phyloP scores from a whole-genome alignment of 2,329 filamentous ascomycete genomes.

The Ophiosphaerella herpotricha region DNA sequence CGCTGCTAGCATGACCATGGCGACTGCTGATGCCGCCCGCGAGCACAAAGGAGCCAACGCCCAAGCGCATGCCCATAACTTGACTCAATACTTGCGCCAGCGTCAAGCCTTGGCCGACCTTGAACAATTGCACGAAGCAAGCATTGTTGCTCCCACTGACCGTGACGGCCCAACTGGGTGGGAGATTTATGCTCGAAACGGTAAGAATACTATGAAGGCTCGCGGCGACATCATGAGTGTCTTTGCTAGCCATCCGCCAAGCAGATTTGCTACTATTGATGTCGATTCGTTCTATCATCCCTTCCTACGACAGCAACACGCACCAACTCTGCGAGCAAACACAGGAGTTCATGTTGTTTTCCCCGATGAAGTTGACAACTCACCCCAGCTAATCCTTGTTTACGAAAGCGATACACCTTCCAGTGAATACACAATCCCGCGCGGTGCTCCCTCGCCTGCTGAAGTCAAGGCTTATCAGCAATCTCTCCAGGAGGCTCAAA shows the following conservation, averaged over 20 bases:
- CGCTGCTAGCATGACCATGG: constrained; percentile 83
- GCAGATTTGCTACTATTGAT: constrained; percentile 67
- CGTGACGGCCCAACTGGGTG: constrained; percentile 74
- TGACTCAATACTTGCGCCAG: constrained; percentile 86
- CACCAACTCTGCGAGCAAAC: constrained; percentile 66
- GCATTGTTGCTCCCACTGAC: constrained; percentile 78
- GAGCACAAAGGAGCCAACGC: constrained; percentile 78
- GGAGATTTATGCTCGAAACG: constrained; percentile 86
- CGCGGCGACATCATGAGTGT: constrained; percentile 76
- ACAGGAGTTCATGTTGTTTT: constrained; percentile 76
- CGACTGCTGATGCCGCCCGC: constrained; percentile 79
- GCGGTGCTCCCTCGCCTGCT: constrained; percentile 58
- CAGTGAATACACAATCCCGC: constrained; percentile 59
- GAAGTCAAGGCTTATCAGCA: constrained; percentile 63
- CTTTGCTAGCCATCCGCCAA: constrained; percentile 73
- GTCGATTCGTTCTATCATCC: constrained; percentile 81
- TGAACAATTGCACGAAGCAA: constrained; percentile 79
- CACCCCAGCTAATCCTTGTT: constrained; percentile 70
- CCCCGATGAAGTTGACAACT: constrained; percentile 63
- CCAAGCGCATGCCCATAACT: constrained; percentile 77
- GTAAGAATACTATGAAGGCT: constrained; percentile 78
- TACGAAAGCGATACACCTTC: constrained; percentile 68
- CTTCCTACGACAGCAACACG: constrained; percentile 69
- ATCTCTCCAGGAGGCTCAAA: constrained; percentile 62
- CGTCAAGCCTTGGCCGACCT: constrained; percentile 81